These are phyloP conservation scores for Mucor plumbeus DNA, from an alignment of 371 early-diverging fungal genomes.

Conservation along the genomic window DNA sequence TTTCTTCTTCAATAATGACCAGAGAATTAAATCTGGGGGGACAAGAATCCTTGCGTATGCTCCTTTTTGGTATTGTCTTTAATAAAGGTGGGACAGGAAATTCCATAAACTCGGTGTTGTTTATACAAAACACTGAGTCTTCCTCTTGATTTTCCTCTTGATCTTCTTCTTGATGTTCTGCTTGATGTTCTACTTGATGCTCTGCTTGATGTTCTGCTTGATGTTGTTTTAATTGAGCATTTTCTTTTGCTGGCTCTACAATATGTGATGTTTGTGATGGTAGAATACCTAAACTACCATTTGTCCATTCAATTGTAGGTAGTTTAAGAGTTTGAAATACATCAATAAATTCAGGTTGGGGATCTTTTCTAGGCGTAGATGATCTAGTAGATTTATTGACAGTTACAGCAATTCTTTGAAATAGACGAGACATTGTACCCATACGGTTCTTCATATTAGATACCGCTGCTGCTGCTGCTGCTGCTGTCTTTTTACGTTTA, in stretches of 20 bases:
- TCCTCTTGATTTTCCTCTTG: no score
- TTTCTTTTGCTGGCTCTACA: background rate
- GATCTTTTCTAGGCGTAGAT: background rate
- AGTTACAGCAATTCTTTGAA: slow-evolving; percentile 7
- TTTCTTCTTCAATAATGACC: slow-evolving; percentile 1
- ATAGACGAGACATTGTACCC: background rate
- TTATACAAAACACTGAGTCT: slow-evolving; percentile 9
- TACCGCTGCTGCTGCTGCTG: background rate
- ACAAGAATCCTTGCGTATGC: background rate
- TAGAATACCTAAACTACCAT: slow-evolving; percentile 11
- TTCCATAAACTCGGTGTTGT: background rate
- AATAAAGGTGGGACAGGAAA: slow-evolving; percentile 1
- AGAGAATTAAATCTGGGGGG: slow-evolving; percentile 3
- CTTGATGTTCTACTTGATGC: background rate
- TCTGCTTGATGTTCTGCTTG: background rate
- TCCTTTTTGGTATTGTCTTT: background rate
- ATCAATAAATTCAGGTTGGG: background rate
- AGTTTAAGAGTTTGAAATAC: background rate
- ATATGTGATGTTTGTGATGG: background rate
- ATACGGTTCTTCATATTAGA: background rate
- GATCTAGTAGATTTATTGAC: background rate
- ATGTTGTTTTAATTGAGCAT: background rate
- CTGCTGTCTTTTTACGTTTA: slow-evolving; percentile 2
- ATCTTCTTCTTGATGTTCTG: background rate
- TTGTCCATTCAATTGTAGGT: slow-evolving; percentile 21